These are phyloP conservation scores for Jasminum sambac DNA, from an alignment of 257 asterid species.

Conservation along the genomic window DNA sequence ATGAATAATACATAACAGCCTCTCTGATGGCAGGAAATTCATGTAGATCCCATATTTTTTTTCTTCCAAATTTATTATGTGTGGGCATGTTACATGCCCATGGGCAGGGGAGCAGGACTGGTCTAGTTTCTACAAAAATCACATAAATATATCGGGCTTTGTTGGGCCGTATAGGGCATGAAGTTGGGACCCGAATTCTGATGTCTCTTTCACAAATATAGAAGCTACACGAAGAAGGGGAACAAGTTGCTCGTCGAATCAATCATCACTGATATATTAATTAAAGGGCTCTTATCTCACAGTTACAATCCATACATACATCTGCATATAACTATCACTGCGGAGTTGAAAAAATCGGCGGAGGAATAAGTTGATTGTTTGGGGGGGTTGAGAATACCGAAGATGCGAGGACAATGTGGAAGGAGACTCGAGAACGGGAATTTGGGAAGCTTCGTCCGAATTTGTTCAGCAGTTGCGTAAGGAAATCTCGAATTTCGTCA, in stretches of 20 bases:
- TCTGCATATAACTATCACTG: constrained; percentile 2
- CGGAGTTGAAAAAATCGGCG: constrained; percentile 28
- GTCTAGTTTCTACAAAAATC: no score
- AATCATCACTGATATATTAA: neutral
- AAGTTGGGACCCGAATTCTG: no score
- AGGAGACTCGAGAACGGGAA: constrained; percentile 91
- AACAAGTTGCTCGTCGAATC: constrained; percentile 7
- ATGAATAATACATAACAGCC: no score
- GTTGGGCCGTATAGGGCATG: no score
- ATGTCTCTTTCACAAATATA: no score
- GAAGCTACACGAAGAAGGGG: constrained; percentile 4
- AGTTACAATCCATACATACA: neutral
- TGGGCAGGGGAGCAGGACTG: no score
- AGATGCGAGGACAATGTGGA: constrained; percentile 99
- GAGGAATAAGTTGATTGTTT: constrained; percentile 28
- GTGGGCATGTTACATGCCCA: no score
- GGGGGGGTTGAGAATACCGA: constrained; percentile 44
- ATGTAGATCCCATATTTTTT: no score
- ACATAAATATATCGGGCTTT: no score
- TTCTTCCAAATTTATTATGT: no score
- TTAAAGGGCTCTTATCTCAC: neutral
- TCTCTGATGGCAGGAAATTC: no score
- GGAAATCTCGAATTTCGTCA: constrained; percentile 62
- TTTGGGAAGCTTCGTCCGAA: constrained; percentile 82
- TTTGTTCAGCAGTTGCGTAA: constrained; percentile 66